Conservation (phyloP, 2,329 filamentous ascomycete species). For the Neofusicoccum kwambonambiense region DNA sequence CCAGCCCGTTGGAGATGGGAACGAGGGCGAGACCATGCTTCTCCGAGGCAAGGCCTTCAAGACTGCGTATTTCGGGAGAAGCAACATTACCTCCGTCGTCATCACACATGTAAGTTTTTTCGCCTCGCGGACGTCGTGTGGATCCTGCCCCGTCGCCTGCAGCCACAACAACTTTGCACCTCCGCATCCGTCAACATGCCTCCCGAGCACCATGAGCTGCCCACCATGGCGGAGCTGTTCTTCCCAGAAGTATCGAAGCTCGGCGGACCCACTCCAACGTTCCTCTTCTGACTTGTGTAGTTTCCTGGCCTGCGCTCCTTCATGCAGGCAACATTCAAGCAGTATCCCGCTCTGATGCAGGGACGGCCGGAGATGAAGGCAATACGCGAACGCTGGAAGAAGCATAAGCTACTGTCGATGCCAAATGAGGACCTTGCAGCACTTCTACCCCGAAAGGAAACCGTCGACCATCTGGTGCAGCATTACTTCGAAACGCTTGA, state of each 20-base stretch:
- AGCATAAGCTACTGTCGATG: neutral
- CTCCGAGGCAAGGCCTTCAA: slow-evolving; percentile 47
- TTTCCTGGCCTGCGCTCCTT: slow-evolving; percentile 35
- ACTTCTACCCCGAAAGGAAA: slow-evolving; percentile 5
- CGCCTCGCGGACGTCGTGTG: neutral
- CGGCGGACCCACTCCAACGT: neutral
- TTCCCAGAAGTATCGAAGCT: neutral
- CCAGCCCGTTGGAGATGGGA: neutral
- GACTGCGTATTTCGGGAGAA: slow-evolving; percentile 45
- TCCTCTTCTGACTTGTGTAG: slow-evolving; percentile 22
- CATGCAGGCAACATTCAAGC: slow-evolving; percentile 22
- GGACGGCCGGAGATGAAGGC: slow-evolving; percentile 35
- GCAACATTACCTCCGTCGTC: slow-evolving; percentile 36
- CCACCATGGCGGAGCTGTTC: neutral
- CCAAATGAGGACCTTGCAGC: neutral
- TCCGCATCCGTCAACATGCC: neutral
- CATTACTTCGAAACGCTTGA: slow-evolving; percentile 15
- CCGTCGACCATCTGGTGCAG: slow-evolving; percentile 9
- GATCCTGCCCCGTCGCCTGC: neutral
- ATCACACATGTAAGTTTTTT: slow-evolving; percentile 31
- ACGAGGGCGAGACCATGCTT: slow-evolving; percentile 38
- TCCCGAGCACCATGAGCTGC: neutral
- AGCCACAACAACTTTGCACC: neutral
- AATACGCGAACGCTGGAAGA: slow-evolving; percentile 22
- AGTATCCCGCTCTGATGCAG: slow-evolving; percentile 31